These are phyloP conservation scores for Cryptosporidium tyzzeri DNA, from an alignment of 169 alveolate genomes.

Conservation along the genomic window DNA sequence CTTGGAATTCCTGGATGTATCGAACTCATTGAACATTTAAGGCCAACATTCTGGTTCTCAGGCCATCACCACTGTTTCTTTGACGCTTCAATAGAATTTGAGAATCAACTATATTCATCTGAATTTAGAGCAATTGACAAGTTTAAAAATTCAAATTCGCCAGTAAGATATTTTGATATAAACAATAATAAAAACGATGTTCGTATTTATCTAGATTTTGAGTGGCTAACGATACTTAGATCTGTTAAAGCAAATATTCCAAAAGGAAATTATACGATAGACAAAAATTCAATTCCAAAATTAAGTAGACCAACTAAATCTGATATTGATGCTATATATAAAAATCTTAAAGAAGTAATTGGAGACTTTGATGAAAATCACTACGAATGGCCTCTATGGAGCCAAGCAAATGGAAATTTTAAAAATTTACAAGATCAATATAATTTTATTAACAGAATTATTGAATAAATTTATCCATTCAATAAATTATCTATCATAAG, in stretches of 20 bases:
- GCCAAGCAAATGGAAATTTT: slow-evolving; percentile 38
- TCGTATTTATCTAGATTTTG: slow-evolving; percentile 43
- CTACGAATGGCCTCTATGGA: slow-evolving; percentile 67
- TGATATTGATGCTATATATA: slow-evolving; percentile 8
- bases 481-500: too few species aligned
- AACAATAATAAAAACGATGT: not conserved
- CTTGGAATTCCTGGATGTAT: slow-evolving; percentile 80
- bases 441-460: slow-evolving; percentile 36
- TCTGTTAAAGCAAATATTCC: slow-evolving; percentile 23
- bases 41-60: slow-evolving; percentile 84
- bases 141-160: slow-evolving; percentile 23
- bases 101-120: slow-evolving; percentile 17
- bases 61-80: slow-evolving; percentile 87
- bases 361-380: slow-evolving; percentile 11
- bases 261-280: not conserved
- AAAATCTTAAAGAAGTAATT: slow-evolving; percentile 7
- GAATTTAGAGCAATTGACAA: slow-evolving; percentile 75
- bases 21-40: slow-evolving; percentile 74
- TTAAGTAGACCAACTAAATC: not conserved
- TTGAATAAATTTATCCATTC: not conserved
- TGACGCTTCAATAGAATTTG: slow-evolving; percentile 75
- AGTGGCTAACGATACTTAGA: slow-evolving; percentile 65
- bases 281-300: not conserved
- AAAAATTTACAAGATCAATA: slow-evolving; percentile 29
- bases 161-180: slow-evolving; percentile 58